These are phyloP conservation scores for Dentipellis sp. DNA, from an alignment of 768 basidiomycete genomes.

Conservation along the genomic window DNA sequence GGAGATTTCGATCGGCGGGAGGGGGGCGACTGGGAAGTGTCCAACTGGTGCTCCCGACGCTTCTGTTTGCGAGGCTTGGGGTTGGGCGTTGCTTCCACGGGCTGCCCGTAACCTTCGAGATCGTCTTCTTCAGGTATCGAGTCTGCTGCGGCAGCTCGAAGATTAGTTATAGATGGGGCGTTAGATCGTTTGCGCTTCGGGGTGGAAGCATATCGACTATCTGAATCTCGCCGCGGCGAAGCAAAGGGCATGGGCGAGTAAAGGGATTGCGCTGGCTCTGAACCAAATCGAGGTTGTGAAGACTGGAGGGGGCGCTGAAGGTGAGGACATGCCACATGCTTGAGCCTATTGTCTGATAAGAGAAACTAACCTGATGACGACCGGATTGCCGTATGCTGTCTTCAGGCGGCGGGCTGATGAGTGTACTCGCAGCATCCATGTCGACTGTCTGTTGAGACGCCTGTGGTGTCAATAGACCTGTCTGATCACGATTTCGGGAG, in stretches of 20 bases:
- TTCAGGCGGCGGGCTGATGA: constrained; percentile 15
- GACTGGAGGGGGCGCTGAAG: constrained; percentile 13
- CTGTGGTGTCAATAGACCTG: constrained; percentile 11
- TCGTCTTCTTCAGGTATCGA: constrained; percentile 5
- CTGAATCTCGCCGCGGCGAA: constrained; percentile 1
- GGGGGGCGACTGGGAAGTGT: not conserved
- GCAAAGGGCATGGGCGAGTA: constrained; percentile 10
- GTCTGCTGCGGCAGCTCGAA: constrained; percentile 3
- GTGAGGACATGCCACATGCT: constrained; percentile 1
- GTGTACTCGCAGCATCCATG: constrained; percentile 10
- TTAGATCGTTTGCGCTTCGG: constrained; percentile 32
- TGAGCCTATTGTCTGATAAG: too few species aligned
- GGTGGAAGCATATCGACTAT: not conserved
- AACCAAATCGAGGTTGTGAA: constrained; percentile 12
- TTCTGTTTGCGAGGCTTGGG: constrained; percentile 46
- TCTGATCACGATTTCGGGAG: constrained; percentile 2
- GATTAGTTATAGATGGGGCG: constrained; percentile 9
- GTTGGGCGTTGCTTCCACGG: constrained; percentile 42
- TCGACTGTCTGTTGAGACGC: constrained; percentile 5
- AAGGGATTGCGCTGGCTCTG: constrained; percentile 7
- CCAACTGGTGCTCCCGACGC: not conserved
- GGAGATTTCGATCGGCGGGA: constrained; percentile 10
- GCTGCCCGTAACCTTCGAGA: constrained; percentile 8
- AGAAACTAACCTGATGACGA: not conserved
- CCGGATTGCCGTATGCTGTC: not conserved